These are phyloP conservation scores for Exophiala sp. DNA, from an alignment of 2,329 filamentous ascomycete species.

Conservation along the genomic window DNA sequence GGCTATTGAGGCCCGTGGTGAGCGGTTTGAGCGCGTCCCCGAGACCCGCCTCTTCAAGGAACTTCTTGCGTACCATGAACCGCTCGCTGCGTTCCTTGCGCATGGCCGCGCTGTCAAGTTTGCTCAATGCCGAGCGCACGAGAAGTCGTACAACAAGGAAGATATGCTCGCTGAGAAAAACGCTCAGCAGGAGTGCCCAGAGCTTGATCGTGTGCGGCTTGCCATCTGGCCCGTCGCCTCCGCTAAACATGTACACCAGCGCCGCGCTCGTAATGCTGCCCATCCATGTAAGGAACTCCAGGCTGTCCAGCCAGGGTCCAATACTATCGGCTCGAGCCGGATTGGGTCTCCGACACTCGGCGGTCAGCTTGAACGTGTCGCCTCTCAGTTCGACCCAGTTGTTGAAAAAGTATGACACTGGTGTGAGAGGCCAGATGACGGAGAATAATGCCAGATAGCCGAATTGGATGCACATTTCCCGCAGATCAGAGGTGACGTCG, in stretches of 20 bases:
- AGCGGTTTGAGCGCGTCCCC: constrained; percentile 45
- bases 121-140: constrained; percentile 66
- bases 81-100: constrained; percentile 79
- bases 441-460: constrained; percentile 89
- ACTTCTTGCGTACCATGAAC: constrained; percentile 70
- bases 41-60: constrained; percentile 61
- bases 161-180: constrained; percentile 82
- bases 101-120: constrained; percentile 77
- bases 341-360: constrained; percentile 80
- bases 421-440: constrained; percentile 89
- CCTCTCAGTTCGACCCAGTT: constrained; percentile 94
- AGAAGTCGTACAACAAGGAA: constrained; percentile 72
- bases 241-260: constrained; percentile 81
- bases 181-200: constrained; percentile 73
- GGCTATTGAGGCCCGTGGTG: constrained; percentile 58
- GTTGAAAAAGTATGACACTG: constrained; percentile 82
- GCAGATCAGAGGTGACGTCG: constrained; percentile 82
- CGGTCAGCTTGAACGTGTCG: constrained; percentile 89
- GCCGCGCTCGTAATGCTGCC: constrained; percentile 83
- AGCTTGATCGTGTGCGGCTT: constrained; percentile 64
- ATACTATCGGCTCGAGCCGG: constrained; percentile 90
- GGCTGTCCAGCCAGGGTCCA: constrained; percentile 79
- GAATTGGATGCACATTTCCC: constrained; percentile 88
- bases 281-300: constrained; percentile 89
- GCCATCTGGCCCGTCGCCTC: constrained; percentile 59